phyloP scores from a whole-genome alignment of 345 rosid genomes.

The Gossypium ekmanianum region DNA sequence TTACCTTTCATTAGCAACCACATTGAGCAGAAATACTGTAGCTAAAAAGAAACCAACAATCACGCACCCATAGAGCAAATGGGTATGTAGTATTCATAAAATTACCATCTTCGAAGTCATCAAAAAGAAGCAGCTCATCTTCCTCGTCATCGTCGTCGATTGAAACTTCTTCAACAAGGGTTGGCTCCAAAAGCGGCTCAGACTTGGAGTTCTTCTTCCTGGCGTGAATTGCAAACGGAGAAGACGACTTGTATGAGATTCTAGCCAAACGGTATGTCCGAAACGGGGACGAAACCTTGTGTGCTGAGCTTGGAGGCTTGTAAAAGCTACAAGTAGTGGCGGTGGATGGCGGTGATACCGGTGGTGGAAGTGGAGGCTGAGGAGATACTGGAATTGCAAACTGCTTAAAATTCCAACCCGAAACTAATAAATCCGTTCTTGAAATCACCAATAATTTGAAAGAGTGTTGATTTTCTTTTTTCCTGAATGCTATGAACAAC shows the following conservation, averaged over 20 bases:
- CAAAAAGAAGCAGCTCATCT: conserved; percentile 45
- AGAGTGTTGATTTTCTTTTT: no score
- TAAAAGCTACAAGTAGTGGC: conserved; percentile 4
- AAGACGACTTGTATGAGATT: conserved; percentile 17
- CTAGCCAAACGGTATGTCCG: conserved; percentile 20
- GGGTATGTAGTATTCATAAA: not conserved
- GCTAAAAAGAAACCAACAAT: not conserved
- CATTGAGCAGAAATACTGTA: not conserved
- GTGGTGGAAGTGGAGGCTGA: conserved; percentile 10
- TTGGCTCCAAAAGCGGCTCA: conserved; percentile 35
- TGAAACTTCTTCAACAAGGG: conserved; percentile 40
- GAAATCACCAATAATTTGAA: not conserved
- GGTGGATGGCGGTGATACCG: conserved; percentile 2
- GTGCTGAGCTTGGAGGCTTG: conserved; percentile 16
- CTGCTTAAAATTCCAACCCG: conserved; percentile 18
- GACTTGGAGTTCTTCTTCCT: conserved; percentile 41
- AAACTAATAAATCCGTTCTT: conserved; percentile 37
- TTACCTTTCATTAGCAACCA: not conserved
- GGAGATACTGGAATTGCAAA: not conserved
- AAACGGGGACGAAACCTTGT: conserved; percentile 19
- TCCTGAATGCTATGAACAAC: not conserved
- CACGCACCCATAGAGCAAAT: not conserved
- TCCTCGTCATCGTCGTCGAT: conserved; percentile 40
- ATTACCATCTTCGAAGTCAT: conserved; percentile 57
- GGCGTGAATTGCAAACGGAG: conserved; percentile 29